Evolutionary conservation across 192 early-diverging fungal species (phyloP), one percentile per base, ranked within the genome.

Genomic region (Entophlyctis luteolus): DNA sequence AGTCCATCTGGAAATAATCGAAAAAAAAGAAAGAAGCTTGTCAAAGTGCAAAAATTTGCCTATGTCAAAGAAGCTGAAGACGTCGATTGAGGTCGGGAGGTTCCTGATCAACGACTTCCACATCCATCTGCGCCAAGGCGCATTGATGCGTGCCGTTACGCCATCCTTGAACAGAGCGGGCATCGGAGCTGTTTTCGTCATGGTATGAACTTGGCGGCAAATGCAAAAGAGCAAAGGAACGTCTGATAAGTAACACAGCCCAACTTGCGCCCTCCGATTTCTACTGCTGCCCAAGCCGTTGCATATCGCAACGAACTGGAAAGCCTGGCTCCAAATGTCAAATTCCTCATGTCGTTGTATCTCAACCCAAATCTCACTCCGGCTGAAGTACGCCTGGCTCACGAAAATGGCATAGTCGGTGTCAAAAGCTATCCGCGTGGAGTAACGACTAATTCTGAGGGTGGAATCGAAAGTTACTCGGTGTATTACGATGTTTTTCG

Each of bases 361-460:
- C 83, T 99, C 54, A 80, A 76, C 48, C 91, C 93, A 8, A 86
- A 86, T 29, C 83, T 99, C 47, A 96, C 94, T 1, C 87, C 90
- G 3, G 93, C 89, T 29, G 96, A 97, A 72, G 90, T 97, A 55
- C 68, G 74, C 52, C 89, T 89, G 69, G 96, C 96, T 0, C 87
- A 86, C 18, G 79, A 81, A 52, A 87, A 89, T 10, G 95, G 95
- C 22, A 86, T 99, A 55, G 84, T 81, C 8, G 88, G 88, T 84
- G 76, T 18, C 71, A 72, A 71, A 48, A 36, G 27, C 35, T 48
- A 48, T 54, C 52, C 53, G 27, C 53, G 67, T 58, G 46, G 67
- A 16, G 96, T 99, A 14, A 99, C 96, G 0, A 99, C 96, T 39
- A 97, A 99, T 86, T 91, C 89, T 66, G 95, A 97, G 59, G 84